These are phyloP conservation scores for Lactarius hengduanensis DNA, from an alignment of 768 basidiomycete genomes.

Conservation along the genomic window DNA sequence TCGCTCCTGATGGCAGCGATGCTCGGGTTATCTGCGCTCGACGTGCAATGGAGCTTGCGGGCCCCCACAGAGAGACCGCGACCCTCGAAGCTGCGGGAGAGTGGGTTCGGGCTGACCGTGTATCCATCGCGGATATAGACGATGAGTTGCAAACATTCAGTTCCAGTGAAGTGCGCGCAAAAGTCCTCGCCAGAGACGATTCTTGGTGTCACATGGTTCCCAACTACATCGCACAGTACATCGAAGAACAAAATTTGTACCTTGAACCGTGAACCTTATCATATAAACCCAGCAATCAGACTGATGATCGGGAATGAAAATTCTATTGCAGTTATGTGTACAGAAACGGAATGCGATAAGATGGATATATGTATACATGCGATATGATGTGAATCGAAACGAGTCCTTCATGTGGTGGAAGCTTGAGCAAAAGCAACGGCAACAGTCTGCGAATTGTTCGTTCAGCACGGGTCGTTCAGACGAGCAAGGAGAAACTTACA, in stretches of 20 bases:
- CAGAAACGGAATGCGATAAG: constrained; percentile 7
- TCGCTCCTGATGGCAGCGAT: constrained; percentile 54
- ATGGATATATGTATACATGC: constrained; percentile 13
- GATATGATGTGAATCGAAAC: constrained; percentile 11
- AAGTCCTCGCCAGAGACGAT: constrained; percentile 37
- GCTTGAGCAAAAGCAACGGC: constrained; percentile 90
- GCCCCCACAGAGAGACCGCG: constrained; percentile 33
- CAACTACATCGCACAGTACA: constrained; percentile 48
- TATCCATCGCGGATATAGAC: constrained; percentile 63
- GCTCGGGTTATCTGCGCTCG: constrained; percentile 67
- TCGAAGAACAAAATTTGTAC: constrained; percentile 50
- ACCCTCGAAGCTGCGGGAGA: constrained; percentile 41
- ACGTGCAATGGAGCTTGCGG: constrained; percentile 38
- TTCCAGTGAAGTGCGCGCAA: constrained; percentile 63
- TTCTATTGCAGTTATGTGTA: constrained; percentile 6
- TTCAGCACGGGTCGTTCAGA: constrained; percentile 26
- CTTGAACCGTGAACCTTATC: neutral
- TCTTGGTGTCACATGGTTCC: constrained; percentile 52
- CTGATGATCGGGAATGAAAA: neutral
- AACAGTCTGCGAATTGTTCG: constrained; percentile 52
- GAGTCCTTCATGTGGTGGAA: constrained; percentile 34
- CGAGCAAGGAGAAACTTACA: constrained; percentile 46
- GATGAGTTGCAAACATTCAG: constrained; percentile 57
- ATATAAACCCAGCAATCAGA: neutral
- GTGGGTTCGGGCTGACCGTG: constrained; percentile 50